phyloP scores from a whole-genome alignment of 192 early-diverging fungal species.

The Gryganskiella cystojenkinii region DNA sequence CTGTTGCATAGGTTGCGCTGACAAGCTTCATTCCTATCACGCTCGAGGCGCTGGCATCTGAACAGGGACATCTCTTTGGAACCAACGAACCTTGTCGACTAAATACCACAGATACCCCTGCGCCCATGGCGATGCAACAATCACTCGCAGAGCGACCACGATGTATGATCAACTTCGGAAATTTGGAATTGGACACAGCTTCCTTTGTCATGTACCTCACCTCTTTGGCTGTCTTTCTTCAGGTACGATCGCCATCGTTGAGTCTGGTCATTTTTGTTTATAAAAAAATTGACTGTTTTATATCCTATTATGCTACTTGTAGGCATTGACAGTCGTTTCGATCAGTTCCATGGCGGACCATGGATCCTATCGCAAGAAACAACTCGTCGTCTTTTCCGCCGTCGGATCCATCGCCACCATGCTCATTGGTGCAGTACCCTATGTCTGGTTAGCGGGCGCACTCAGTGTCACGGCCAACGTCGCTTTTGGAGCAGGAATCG shows the following conservation, averaged over 20 bases:
- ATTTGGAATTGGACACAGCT: constrained; percentile 49
- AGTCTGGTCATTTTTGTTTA: not conserved
- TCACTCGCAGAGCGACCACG: constrained; percentile 17
- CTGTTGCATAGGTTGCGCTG: constrained; percentile 34
- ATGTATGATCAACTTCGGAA: constrained; percentile 52
- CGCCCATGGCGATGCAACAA: not conserved
- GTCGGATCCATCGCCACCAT: constrained; percentile 55
- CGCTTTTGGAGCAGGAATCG: constrained; percentile 58
- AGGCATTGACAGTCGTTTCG: constrained; percentile 54
- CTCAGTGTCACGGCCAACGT: constrained; percentile 59
- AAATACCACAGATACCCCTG: constrained; percentile 1
- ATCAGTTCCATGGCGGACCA: constrained; percentile 52
- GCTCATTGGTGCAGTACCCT: constrained; percentile 50
- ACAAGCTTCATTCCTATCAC: constrained; percentile 57
- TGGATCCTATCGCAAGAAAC: constrained; percentile 54
- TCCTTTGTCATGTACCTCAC: constrained; percentile 57
- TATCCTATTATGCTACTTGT: not conserved
- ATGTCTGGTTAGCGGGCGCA: constrained; percentile 45
- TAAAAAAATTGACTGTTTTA: not conserved
- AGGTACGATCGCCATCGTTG: constrained; percentile 3
- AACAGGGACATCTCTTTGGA: constrained; percentile 48
- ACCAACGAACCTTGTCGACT: constrained; percentile 32
- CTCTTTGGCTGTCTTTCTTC: constrained; percentile 52
- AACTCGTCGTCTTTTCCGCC: constrained; percentile 53
- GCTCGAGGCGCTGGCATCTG: constrained; percentile 43